Base-by-base conservation (phyloP, 2,329 filamentous ascomycete species). In the Tolypocladium cylindrosporum region DNA sequence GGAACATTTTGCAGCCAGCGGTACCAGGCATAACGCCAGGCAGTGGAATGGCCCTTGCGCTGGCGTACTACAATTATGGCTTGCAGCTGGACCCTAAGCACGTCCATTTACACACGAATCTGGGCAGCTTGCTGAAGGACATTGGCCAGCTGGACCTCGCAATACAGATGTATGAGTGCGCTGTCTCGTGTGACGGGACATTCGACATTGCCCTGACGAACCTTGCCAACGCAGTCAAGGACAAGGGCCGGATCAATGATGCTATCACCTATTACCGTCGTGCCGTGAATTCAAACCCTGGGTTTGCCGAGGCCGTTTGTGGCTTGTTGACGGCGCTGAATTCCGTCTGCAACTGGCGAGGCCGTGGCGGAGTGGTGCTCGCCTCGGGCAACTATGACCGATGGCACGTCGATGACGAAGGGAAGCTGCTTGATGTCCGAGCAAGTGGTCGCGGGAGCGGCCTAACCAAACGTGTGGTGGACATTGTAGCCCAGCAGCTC, bases 191-290 rank as follows among this genome's bases (percentile, higher is more conserved):
- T 69, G 94, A 99, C 71, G 85, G 86, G n/a, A 90, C 86, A 31
- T 99, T 99, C 67, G 94, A 99, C 68, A 99, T 99, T 67, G 94
- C 94, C 40, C 77, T 99, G 57, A 96, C 94, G 4, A 99, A 99
- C 67, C 79, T 99, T 27, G 94, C 94, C 57, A 99, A 99, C 70
- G 94, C 94, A 10, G 92, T 99, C 63, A 99, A 99, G 72, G 94
- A 99, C 70, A 91, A 95, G 65, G 94, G 94, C 2, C 85, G 90
- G 50, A 90, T 97, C 63, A 89, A 86, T 58, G 94, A 99, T 69
- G 94, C 94, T 1, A 97, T 99, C 60, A 76, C 78, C 34, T 97
- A 95, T 71, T 99, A 99, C 75, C 90, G 85, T 67, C 85, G 92
- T 62, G 94, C 94, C 43, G 93, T 99, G 11, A 81, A 82, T 40